Evolutionary conservation across 208 protist genomes (phyloP).

Genomic region (Leishmania braziliensis): DNA sequence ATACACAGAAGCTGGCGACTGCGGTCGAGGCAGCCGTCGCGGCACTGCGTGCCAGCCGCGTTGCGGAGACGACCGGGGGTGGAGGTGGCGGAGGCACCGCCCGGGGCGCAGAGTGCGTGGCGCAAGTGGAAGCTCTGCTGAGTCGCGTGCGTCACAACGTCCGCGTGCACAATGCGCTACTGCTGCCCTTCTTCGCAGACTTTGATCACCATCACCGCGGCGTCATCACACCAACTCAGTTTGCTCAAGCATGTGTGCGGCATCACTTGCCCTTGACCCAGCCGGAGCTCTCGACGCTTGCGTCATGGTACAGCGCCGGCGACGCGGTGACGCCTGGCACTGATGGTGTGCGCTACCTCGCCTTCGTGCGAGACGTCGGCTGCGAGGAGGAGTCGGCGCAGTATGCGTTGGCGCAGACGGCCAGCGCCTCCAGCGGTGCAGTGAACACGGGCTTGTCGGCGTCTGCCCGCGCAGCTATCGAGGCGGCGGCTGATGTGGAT

Average conservation of each 20-base stretch:
- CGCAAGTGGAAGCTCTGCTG: slow-evolving; percentile 34
- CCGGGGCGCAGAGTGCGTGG: slow-evolving; percentile 11
- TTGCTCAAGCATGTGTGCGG: slow-evolving; percentile 66
- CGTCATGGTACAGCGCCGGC: slow-evolving; percentile 48
- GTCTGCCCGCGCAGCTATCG: background rate
- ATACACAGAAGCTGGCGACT: slow-evolving; percentile 40
- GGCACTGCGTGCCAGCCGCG: slow-evolving; percentile 6
- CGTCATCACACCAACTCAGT: slow-evolving; percentile 62
- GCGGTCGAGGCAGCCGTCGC: slow-evolving; percentile 39
- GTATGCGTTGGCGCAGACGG: slow-evolving; percentile 5
- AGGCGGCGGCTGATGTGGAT: slow-evolving; percentile 38
- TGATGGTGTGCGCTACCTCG: slow-evolving; percentile 62
- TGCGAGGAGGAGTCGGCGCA: slow-evolving; percentile 37
- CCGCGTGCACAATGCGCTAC: slow-evolving; percentile 60
- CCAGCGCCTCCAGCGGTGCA: background rate
- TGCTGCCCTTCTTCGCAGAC: slow-evolving; percentile 87
- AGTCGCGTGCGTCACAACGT: slow-evolving; percentile 63
- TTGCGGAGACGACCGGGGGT: slow-evolving; percentile 5
- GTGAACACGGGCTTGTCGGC: background rate
- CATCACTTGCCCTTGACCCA: slow-evolving; percentile 61
- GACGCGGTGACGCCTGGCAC: slow-evolving; percentile 27
- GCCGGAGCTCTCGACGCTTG: slow-evolving; percentile 45
- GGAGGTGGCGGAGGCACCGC: slow-evolving; percentile 19
- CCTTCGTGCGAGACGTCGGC: slow-evolving; percentile 72
- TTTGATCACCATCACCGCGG: slow-evolving; percentile 81